These are phyloP conservation scores for Phalaenopsis hybrid DNA, from an alignment of 116 monocot species.

Conservation along the genomic window DNA sequence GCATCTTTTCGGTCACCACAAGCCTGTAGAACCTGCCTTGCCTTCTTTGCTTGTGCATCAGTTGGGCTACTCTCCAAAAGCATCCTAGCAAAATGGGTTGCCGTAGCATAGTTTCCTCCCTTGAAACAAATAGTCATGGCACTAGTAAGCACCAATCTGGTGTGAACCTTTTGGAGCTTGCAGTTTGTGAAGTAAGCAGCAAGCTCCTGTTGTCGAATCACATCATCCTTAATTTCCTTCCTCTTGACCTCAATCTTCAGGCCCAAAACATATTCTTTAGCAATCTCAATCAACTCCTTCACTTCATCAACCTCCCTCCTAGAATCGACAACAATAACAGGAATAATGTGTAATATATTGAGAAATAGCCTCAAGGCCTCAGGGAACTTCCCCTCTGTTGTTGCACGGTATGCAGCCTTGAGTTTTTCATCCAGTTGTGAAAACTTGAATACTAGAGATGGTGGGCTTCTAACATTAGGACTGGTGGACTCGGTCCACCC, in stretches of 20 bases:
- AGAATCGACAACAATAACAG: slow-evolving; percentile 83
- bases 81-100: slow-evolving; percentile 73
- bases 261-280: slow-evolving; percentile 74
- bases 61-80: slow-evolving; percentile 64
- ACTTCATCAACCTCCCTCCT: slow-evolving; percentile 95
- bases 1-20: slow-evolving; percentile 52
- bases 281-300: slow-evolving; percentile 76
- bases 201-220: slow-evolving; percentile 66
- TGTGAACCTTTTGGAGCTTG: slow-evolving; percentile 70
- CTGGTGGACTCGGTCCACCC: slow-evolving; percentile 74
- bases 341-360: slow-evolving; percentile 62
- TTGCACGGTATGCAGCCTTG: slow-evolving; percentile 61
- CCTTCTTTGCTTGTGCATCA: slow-evolving; percentile 56
- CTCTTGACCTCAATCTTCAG: slow-evolving; percentile 72
- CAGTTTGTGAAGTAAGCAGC: slow-evolving; percentile 92
- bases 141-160: slow-evolving; percentile 56
- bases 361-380: slow-evolving; percentile 78
- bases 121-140: slow-evolving; percentile 81
- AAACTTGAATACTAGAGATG: slow-evolving; percentile 78
- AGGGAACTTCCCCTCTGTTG: slow-evolving; percentile 66
- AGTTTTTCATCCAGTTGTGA: slow-evolving; percentile 81
- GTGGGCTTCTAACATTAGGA: slow-evolving; percentile 66
- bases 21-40: slow-evolving; percentile 69
- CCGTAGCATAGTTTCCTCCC: slow-evolving; percentile 46
- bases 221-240: slow-evolving; percentile 57